Evolutionary conservation across 2,329 filamentous ascomycete genomes (phyloP).

Genomic region (Lasiodiplodia citricola): DNA sequence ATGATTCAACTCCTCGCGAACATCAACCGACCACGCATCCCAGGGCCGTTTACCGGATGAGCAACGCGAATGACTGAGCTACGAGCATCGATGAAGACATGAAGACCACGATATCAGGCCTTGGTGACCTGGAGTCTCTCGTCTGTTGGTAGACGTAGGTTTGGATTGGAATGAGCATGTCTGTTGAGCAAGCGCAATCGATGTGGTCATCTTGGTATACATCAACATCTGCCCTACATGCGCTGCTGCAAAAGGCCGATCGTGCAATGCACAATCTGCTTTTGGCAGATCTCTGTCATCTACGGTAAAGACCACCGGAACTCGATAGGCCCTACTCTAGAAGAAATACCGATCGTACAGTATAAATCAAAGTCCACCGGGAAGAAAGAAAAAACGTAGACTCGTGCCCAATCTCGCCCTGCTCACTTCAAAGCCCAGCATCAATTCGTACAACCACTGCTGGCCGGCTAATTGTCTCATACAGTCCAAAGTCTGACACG

Average conservation of each 20-base stretch:
- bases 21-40: neutral
- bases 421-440: slow-evolving; percentile 1
- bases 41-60: neutral
- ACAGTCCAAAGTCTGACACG: slow-evolving; percentile 42
- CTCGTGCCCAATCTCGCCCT: neutral
- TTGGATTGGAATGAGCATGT: neutral
- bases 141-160: neutral
- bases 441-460: slow-evolving; percentile 9
- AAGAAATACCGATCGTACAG: neutral
- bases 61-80: slow-evolving; percentile 9
- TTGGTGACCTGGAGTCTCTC: neutral
- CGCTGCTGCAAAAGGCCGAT: neutral
- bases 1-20: too few relatives aligned
- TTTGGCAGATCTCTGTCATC: neutral
- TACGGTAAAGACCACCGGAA: neutral
- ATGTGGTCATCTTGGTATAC: neutral
- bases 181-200: neutral
- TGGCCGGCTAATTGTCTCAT: slow-evolving; percentile 37
- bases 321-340: neutral
- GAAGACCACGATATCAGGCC: neutral
- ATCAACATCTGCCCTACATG: neutral
- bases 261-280: neutral
- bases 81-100: slow-evolving; percentile 10
- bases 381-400: neutral
- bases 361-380: neutral